A percentile compares a stretch with the other conserved stretches of the same genome.
Conservation (phyloP, 2,329 filamentous ascomycete genomes). For the Lasiodiplodia sp. region DNA sequence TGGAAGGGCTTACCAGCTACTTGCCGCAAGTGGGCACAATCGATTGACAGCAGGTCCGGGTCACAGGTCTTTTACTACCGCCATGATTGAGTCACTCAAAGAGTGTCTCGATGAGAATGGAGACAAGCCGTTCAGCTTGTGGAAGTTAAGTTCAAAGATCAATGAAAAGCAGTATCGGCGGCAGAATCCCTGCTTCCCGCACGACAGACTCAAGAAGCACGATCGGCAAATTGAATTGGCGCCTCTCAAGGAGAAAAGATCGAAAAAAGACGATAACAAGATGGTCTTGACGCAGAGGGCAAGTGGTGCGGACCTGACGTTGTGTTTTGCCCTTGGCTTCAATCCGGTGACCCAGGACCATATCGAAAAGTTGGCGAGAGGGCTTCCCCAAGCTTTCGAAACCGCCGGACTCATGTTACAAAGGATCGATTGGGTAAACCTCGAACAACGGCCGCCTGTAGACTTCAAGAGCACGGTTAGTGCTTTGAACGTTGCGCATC, state of each 20-base stretch:
- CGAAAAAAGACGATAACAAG: conserved; percentile 30
- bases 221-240: conserved; percentile 43
- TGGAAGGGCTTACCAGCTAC: conserved; percentile 42
- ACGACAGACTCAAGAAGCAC: conserved; percentile 37
- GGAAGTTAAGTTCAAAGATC: conserved; percentile 40
- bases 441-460: neutral
- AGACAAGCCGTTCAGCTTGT: conserved; percentile 39
- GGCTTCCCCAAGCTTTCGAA: conserved; percentile 40
- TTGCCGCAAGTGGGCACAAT: conserved; percentile 42
- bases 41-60: conserved; percentile 42
- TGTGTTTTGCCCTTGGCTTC: conserved; percentile 42
- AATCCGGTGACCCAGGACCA: conserved; percentile 39
- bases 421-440: conserved; percentile 43
- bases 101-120: conserved; percentile 37
- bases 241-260: conserved; percentile 36
- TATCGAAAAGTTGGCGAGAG: conserved; percentile 41
- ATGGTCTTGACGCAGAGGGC: conserved; percentile 33
- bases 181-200: conserved; percentile 41
- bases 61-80: conserved; percentile 43
- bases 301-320: conserved; percentile 39
- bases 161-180: conserved; percentile 37
- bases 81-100: conserved; percentile 42
- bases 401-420: conserved; percentile 39
- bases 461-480: neutral
- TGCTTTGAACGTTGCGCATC: neutral